Percentiles rank a stretch among this genome's conserved stretches.
Conservation (phyloP, 768 basidiomycete genomes). For the Amanita subjunquillea region DNA sequence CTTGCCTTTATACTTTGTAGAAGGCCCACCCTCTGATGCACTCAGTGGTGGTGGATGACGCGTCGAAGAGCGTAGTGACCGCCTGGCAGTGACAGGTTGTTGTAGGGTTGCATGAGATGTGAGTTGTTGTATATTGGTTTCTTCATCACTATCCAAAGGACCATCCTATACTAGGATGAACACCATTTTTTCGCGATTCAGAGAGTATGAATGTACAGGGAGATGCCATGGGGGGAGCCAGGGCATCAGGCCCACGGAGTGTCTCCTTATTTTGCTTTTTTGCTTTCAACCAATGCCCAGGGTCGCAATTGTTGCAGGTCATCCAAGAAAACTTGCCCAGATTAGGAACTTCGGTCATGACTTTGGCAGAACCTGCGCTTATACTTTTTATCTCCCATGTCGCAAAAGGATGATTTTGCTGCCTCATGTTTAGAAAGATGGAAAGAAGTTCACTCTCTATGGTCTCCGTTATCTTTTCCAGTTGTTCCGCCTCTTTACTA, state of each 20-base stretch:
- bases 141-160: not conserved
- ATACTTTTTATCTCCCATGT: no score
- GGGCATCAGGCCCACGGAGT: constrained; percentile 3
- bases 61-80: not conserved
- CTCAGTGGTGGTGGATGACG: not conserved
- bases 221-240: constrained; percentile 9
- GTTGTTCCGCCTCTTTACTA: not conserved
- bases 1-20: not conserved
- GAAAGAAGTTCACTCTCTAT: no score
- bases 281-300: no score
- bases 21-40: not conserved
- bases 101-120: no score
- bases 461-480: no score
- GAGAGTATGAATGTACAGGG: not conserved
- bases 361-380: no score
- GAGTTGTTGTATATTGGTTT: no score
- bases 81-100: not conserved
- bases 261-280: no score
- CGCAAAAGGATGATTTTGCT: no score
- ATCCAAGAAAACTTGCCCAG: constrained; percentile 12
- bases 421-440: no score
- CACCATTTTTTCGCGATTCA: no score
- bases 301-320: constrained; percentile 5
- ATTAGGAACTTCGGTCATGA: constrained; percentile 7
- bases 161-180: no score